Percentiles rank a stretch among this genome's conserved stretches.
These are phyloP conservation scores for Cystoderma amianthinum DNA, from an alignment of 768 basidiomycete species.

Conservation along the genomic window DNA sequence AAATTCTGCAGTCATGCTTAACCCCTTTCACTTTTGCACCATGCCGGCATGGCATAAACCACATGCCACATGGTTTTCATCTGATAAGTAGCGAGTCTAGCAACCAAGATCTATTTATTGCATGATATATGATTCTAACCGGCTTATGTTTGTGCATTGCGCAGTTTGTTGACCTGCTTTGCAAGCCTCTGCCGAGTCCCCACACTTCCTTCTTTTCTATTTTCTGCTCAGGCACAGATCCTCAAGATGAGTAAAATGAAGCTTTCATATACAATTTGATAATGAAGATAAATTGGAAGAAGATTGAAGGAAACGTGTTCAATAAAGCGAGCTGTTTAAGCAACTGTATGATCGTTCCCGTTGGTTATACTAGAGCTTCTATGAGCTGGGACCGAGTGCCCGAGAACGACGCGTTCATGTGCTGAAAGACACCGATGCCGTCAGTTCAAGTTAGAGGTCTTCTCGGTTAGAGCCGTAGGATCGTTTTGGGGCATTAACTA, in stretches of 20 bases:
- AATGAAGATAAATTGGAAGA: not conserved
- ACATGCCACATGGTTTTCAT: conserved; percentile 4
- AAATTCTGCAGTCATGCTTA: too few relatives aligned
- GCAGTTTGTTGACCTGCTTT: not conserved
- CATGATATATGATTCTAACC: not conserved
- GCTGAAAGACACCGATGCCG: conserved; percentile 17
- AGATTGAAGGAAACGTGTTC: not conserved
- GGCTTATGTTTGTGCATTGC: not conserved
- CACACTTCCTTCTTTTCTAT: not conserved
- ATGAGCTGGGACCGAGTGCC: conserved; percentile 4
- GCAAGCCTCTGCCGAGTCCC: not conserved
- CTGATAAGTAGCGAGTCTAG: conserved; percentile 4
- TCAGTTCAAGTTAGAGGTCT: conserved; percentile 13
- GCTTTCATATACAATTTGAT: not conserved
- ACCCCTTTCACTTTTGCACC: too few relatives aligned
- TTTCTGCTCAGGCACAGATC: not conserved
- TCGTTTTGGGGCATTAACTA: conserved; percentile 2
- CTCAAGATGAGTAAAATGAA: not conserved
- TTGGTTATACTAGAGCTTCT: conserved; percentile 1
- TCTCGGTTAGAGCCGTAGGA: conserved; percentile 18
- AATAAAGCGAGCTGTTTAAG: conserved; percentile 2
- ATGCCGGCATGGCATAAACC: not conserved
- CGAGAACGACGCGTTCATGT: conserved; percentile 13
- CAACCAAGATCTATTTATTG: not conserved
- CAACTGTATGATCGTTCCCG: conserved; percentile 1